Conservation (phyloP, 257 asterid species). For the Gentiana dahurica region DNA sequence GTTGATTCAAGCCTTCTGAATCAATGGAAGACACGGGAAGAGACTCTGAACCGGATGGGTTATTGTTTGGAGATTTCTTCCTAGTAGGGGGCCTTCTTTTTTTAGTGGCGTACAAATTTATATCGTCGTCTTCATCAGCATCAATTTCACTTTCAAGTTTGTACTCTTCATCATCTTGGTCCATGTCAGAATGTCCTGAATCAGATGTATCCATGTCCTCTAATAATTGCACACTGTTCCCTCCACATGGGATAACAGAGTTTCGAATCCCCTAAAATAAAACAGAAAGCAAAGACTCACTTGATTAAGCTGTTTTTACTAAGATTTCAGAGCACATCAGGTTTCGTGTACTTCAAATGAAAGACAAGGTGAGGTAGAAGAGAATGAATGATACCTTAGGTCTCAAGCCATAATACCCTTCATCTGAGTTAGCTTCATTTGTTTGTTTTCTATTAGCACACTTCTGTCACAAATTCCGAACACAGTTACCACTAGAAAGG, state of each 20-base stretch:
- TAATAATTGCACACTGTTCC: constrained; percentile 15
- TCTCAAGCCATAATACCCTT: constrained; percentile 50
- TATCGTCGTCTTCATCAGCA: constrained; percentile 1
- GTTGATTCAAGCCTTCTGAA: constrained; percentile 6
- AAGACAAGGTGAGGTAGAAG: neutral
- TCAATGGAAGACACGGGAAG: constrained; percentile 4
- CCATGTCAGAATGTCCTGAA: constrained; percentile 23
- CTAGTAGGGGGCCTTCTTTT: constrained; percentile 32
- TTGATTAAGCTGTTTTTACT: neutral
- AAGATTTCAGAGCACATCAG: neutral
- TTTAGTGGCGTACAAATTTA: constrained; percentile 9
- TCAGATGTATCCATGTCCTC: constrained; percentile 86
- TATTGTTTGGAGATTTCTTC: constrained; percentile 23
- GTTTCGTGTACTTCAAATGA: neutral
- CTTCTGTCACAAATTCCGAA: constrained; percentile 24
- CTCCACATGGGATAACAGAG: constrained; percentile 30
- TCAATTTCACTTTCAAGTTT: constrained; percentile 24
- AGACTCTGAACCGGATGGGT: constrained; percentile 13
- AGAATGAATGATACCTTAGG: constrained; percentile 39
- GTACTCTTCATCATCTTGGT: constrained; percentile 22
- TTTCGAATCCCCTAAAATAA: constrained; percentile 44
- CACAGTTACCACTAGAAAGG: neutral
- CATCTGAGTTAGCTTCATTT: constrained; percentile 24
- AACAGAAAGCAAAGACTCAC: neutral
- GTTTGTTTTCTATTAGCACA: constrained; percentile 39